Evolutionary conservation across 768 basidiomycete species (phyloP).

Genomic region (Leucocoprinus leucothites): DNA sequence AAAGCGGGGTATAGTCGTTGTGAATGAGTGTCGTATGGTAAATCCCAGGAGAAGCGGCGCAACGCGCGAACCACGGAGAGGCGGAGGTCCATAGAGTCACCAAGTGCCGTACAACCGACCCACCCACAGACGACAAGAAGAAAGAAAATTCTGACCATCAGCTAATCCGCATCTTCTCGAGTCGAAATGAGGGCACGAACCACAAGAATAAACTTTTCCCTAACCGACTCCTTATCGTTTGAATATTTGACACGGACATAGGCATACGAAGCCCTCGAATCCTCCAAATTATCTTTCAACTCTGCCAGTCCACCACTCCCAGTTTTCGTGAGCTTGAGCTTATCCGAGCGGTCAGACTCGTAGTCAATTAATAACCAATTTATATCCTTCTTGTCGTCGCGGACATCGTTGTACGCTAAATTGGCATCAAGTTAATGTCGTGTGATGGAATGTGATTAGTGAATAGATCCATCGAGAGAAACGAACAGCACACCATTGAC

Average conservation of each 20-base stretch:
- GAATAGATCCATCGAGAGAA: slow-evolving; percentile 7
- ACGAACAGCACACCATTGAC: slow-evolving; percentile 50
- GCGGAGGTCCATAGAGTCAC: slow-evolving; percentile 18
- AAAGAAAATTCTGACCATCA: not conserved
- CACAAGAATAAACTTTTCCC: slow-evolving; percentile 88
- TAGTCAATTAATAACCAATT: slow-evolving; percentile 94
- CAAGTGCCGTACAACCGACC: too few species aligned
- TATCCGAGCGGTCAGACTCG: slow-evolving; percentile 81
- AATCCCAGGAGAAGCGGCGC: slow-evolving; percentile 12
- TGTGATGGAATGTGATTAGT: too few species aligned
- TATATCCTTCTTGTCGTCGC: slow-evolving; percentile 78
- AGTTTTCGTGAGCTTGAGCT: slow-evolving; percentile 70
- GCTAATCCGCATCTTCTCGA: slow-evolving; percentile 3
- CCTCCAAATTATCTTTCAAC: slow-evolving; percentile 67
- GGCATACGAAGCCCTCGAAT: slow-evolving; percentile 75
- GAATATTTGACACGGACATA: slow-evolving; percentile 83
- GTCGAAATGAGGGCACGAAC: slow-evolving; percentile 26
- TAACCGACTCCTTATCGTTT: slow-evolving; percentile 81
- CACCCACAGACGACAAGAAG: not conserved
- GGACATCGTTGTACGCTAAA: slow-evolving; percentile 84
- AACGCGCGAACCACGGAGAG: slow-evolving; percentile 14
- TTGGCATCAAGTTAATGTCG: too few species aligned
- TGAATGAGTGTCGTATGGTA: slow-evolving; percentile 18
- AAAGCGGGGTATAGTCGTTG: too few species aligned
- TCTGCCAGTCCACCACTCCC: slow-evolving; percentile 80